Percentiles rank a stretch among this genome's conserved stretches.
Conservation (phyloP, 192 early-diverging fungal species). For the Allomyces javanicus region DNA sequence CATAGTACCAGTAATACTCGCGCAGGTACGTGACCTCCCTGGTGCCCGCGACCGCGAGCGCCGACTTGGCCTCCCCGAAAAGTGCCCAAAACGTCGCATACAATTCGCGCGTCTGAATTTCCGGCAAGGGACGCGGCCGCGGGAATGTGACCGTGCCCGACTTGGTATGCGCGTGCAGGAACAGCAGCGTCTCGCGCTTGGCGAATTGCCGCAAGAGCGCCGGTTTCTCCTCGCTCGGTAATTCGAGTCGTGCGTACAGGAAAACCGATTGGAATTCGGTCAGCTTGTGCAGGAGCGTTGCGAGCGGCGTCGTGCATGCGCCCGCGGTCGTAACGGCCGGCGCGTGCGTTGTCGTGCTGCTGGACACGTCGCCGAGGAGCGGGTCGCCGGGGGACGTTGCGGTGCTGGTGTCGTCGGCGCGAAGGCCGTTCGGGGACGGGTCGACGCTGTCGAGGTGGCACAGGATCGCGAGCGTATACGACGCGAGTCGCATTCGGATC, state of each 20-base stretch:
- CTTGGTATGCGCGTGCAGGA: conserved; percentile 42
- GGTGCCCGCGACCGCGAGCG: conserved; percentile 3
- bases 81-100: conserved; percentile 29
- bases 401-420: neutral
- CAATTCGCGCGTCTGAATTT: conserved; percentile 37
- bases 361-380: neutral
- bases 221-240: conserved; percentile 18
- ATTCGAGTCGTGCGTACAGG: neutral
- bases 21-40: conserved; percentile 2
- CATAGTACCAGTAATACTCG: conserved; percentile 7
- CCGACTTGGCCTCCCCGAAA: conserved; percentile 27
- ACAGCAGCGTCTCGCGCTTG: conserved; percentile 36
- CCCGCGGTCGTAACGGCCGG: neutral
- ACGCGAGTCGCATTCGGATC: conserved; percentile 27
- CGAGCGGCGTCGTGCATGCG: conserved; percentile 11
- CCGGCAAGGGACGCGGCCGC: conserved; percentile 32
- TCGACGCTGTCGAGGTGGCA: conserved; percentile 20
- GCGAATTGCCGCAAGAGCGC: conserved; percentile 35
- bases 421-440: neutral
- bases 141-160: conserved; percentile 35
- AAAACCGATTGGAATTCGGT: conserved; percentile 18
- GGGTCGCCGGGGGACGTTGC: neutral
- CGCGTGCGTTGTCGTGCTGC: neutral
- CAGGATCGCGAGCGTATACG: conserved; percentile 25
- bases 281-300: conserved; percentile 15